Evolutionary conservation across 2,329 filamentous ascomycete species (phyloP).

Genomic region (Zalaria obscura): DNA sequence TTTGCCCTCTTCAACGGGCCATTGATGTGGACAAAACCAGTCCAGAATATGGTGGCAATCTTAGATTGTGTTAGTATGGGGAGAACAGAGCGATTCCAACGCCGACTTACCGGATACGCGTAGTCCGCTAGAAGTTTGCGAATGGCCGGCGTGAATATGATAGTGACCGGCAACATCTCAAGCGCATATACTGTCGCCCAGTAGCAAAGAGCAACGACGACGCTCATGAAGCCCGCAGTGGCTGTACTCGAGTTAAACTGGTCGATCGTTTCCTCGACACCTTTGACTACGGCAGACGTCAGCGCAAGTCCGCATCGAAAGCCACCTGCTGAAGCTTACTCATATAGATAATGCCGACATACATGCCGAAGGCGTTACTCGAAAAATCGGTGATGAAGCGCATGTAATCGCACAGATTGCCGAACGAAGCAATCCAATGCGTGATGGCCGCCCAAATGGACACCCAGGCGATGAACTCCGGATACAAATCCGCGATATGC

Average conservation of each 20-base stretch:
- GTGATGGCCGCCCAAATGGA: conserved; percentile 44
- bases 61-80: conserved; percentile 7
- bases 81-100: background rate
- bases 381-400: conserved; percentile 44
- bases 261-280: conserved; percentile 40
- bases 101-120: conserved; percentile 29
- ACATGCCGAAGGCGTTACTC: conserved; percentile 38
- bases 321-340: conserved; percentile 11
- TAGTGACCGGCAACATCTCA: conserved; percentile 33
- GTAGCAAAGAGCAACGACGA: conserved; percentile 37
- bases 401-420: conserved; percentile 43
- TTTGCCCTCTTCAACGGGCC: conserved; percentile 28
- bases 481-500: conserved; percentile 33
- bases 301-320: background rate
- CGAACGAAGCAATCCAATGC: conserved; percentile 40
- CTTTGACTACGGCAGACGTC: conserved; percentile 29
- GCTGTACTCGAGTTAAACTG: conserved; percentile 28
- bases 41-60: conserved; percentile 40
- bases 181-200: conserved; percentile 36
- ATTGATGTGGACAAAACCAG: conserved; percentile 38
- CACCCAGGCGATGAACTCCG: conserved; percentile 41
- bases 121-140: conserved; percentile 38
- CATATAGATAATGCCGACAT: conserved; percentile 43
- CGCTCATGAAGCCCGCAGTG: conserved; percentile 33
- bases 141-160: conserved; percentile 28